A percentile compares a stretch with the other conserved stretches of the same genome.
These are phyloP conservation scores for Sungouiozyma ichnusensis DNA, from an alignment of 805 yeast genomes.

Conservation along the genomic window DNA sequence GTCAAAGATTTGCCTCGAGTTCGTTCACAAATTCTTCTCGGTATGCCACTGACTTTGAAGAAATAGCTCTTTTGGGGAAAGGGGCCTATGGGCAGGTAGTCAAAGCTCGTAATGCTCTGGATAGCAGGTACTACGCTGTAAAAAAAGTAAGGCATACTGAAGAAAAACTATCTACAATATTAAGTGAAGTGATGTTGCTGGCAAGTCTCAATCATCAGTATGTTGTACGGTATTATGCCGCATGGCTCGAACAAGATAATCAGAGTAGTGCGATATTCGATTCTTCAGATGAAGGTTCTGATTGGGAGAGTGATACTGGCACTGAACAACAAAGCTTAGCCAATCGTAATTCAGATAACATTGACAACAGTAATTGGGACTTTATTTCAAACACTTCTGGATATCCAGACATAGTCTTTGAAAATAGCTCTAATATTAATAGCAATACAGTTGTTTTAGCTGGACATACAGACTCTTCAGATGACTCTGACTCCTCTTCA, in stretches of 20 bases:
- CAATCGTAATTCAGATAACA: conserved; percentile 14
- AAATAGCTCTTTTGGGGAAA: conserved; percentile 77
- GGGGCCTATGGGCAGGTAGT: conserved; percentile 99
- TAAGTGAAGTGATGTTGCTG: conserved; percentile 84
- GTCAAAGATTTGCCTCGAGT: conserved; percentile 26
- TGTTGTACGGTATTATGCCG: conserved; percentile 92
- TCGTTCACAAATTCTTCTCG: conserved; percentile 42
- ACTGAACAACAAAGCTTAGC: neutral
- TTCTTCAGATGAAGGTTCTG: conserved; percentile 25
- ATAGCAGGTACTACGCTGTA: conserved; percentile 90
- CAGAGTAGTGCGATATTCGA: conserved; percentile 29
- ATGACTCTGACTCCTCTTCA: conserved; percentile 6
- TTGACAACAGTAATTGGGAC: conserved; percentile 38
- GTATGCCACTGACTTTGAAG: conserved; percentile 90
- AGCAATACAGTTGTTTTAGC: conserved; percentile 11
- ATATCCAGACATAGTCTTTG: conserved; percentile 47
- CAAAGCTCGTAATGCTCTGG: conserved; percentile 87
- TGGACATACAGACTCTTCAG: conserved; percentile 7
- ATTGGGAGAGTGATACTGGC: conserved; percentile 2
- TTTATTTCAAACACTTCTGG: conserved; percentile 44
- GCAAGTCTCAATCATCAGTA: conserved; percentile 91
- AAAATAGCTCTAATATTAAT: conserved; percentile 19
- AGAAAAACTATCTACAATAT: conserved; percentile 64
- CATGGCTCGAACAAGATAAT: conserved; percentile 83
- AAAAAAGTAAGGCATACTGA: conserved; percentile 81